Evolutionary conservation across 306 rosid genomes (phyloP), one percentile per base, ranked within the genome.

Genomic region (Dicorynia guianensis): DNA sequence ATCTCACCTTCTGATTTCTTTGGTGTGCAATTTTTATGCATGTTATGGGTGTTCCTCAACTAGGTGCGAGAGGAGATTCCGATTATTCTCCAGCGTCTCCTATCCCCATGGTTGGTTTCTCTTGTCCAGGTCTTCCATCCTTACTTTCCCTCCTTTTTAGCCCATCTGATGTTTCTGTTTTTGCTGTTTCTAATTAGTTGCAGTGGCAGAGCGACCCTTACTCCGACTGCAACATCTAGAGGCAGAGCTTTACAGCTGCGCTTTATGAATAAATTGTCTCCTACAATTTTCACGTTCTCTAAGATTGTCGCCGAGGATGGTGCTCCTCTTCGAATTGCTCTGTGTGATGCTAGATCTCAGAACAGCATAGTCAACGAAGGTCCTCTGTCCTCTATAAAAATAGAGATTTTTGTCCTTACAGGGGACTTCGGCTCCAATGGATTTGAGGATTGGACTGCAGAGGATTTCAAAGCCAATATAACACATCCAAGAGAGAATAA

Each of bases 361-460:
- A 15, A 56, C 13, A 10, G 42, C 38, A 3, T 20, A 5, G 84
- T 87, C 63, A 11, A 0, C 8, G 60, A 76, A 3, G 74, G 65
- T 59, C 77, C 84, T 3, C 57, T 76, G 17, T 80, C 86, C 42
- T 76, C 56, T 0, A 1, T 77, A 13, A 82, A 38, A 84, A 25
- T 86, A 39, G 62, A 70, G 70, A 13, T 91, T 5, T 77, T 74
- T 11, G 80, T 78, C n/a, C 73, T 91, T 11, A 6, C 69, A 6
- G 90, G 88, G 3, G 91, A 69, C 12, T 85, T 87, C n/a, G 72
- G 76, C 39, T 47, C 34, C 0, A 42, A 75, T 39, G 85, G 67
- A 12, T 54, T 48, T 7, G 85, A 87, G 25, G 85, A 89, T 43
- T 85, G 92, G 90, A 83, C 73, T 0, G 55, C 82, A 15, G 50